Conservation (phyloP, 148 eudicot genomes). For the Silene latifolia region DNA sequence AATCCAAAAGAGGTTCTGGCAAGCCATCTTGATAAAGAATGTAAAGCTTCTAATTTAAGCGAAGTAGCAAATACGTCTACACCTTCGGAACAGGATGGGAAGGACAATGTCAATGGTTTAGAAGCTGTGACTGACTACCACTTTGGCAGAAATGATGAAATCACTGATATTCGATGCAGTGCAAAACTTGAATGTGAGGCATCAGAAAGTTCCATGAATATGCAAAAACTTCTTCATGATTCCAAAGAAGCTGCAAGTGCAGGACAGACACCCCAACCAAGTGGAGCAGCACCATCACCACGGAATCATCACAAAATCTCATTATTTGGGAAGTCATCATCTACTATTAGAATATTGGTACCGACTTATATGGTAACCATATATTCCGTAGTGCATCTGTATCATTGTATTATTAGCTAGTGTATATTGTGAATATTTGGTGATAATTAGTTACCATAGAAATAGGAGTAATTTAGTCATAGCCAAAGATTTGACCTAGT, state of each 20-base stretch:
- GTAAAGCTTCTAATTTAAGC: slow-evolving; percentile 30
- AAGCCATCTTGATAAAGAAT: slow-evolving; percentile 27
- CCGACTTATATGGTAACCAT: too few species aligned
- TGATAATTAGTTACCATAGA: too few species aligned
- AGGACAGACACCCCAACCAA: slow-evolving; percentile 37
- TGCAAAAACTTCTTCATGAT: slow-evolving; percentile 31
- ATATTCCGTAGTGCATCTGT: too few species aligned
- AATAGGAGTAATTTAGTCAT: too few species aligned
- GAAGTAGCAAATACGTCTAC: slow-evolving; percentile 28
- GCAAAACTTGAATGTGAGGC: slow-evolving; percentile 25
- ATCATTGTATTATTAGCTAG: too few species aligned
- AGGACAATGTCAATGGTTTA: slow-evolving; percentile 32
- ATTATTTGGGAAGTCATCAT: slow-evolving; percentile 46
- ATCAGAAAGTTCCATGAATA: slow-evolving; percentile 33
- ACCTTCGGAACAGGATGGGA: slow-evolving; percentile 32
- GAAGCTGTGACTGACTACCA: slow-evolving; percentile 28
- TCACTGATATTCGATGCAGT: slow-evolving; percentile 21
- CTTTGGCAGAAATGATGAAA: slow-evolving; percentile 30
- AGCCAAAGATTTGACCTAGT: too few species aligned
- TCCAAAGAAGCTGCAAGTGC: slow-evolving; percentile 33
- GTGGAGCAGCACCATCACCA: slow-evolving; percentile 33
- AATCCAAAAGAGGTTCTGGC: slow-evolving; percentile 23
- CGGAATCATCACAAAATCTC: slow-evolving; percentile 41
- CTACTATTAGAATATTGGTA: too few species aligned
- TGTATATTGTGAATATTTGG: too few species aligned